phyloP scores from a whole-genome alignment of 768 basidiomycete genomes.

The Lactarius sanguifluus region DNA sequence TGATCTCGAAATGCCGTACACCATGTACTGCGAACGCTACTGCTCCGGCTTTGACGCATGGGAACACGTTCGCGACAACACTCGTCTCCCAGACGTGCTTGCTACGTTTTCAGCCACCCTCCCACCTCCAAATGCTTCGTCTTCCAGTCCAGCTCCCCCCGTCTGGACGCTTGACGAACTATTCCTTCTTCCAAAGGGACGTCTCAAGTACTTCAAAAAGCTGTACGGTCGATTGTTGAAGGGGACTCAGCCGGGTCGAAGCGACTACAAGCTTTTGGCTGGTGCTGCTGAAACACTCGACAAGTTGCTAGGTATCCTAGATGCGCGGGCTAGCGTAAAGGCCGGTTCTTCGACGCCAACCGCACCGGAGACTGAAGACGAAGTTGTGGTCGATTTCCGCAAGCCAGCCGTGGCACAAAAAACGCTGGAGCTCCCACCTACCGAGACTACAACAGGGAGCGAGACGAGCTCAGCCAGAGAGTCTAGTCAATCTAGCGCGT shows the following conservation, averaged over 20 bases:
- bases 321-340: constrained; percentile 53
- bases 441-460: constrained; percentile 42
- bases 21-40: constrained; percentile 72
- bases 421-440: constrained; percentile 24
- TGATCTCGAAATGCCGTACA: constrained; percentile 86
- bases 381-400: constrained; percentile 58
- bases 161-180: constrained; percentile 85
- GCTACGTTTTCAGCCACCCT: constrained; percentile 61
- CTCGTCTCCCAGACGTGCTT: constrained; percentile 67
- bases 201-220: constrained; percentile 90
- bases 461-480: constrained; percentile 51
- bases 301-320: constrained; percentile 62
- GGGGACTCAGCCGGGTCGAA: constrained; percentile 81
- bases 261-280: constrained; percentile 79
- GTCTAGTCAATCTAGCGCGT: constrained; percentile 58
- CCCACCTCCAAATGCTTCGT: constrained; percentile 53
- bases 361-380: constrained; percentile 47
- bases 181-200: constrained; percentile 80
- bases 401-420: constrained; percentile 7
- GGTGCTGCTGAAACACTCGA: constrained; percentile 83
- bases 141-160: constrained; percentile 39
- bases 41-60: constrained; percentile 79
- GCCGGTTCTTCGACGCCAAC: constrained; percentile 42
- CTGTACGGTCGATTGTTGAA: constrained; percentile 83
- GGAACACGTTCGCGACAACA: constrained; percentile 76